Percentiles rank a stretch among this genome's conserved stretches.
Evolutionary conservation across 352 stramenopile genomes (phyloP).

Genomic region (Globisporangium takayamanum): DNA sequence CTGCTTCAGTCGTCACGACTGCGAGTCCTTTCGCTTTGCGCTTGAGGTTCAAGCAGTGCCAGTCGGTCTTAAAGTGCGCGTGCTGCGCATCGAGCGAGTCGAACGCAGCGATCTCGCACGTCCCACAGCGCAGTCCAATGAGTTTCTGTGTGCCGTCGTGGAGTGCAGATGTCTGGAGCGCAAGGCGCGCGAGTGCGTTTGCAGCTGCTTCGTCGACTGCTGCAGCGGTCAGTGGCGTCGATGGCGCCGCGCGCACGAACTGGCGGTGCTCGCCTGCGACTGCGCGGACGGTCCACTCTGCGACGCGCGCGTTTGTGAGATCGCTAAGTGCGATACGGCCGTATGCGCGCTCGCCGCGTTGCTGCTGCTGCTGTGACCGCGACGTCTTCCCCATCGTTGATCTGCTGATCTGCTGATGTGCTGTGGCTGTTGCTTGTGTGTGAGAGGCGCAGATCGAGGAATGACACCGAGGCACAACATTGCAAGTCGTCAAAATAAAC

Average conservation of each 20-base stretch:
- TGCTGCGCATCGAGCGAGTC: slow-evolving; percentile 75
- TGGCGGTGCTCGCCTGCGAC: slow-evolving; percentile 47
- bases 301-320: slow-evolving; percentile 34
- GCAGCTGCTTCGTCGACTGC: slow-evolving; percentile 10
- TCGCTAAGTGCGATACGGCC: slow-evolving; percentile 60
- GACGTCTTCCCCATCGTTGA: slow-evolving; percentile 12
- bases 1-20: slow-evolving; percentile 33
- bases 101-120: slow-evolving; percentile 67
- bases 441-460: background rate
- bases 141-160: slow-evolving; percentile 31
- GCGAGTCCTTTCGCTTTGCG: slow-evolving; percentile 48
- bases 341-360: slow-evolving; percentile 35
- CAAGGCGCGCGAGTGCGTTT: slow-evolving; percentile 16
- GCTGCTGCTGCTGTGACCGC: slow-evolving; percentile 6
- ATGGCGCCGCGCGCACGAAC: slow-evolving; percentile 22
- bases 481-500: no score
- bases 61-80: slow-evolving; percentile 79
- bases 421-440: background rate
- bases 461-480: no score
- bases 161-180: slow-evolving; percentile 26
- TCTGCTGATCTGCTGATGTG: slow-evolving; percentile 2
- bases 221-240: background rate
- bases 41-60: slow-evolving; percentile 80
- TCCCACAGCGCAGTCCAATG: slow-evolving; percentile 57
- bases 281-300: slow-evolving; percentile 50